Base-by-base conservation (phyloP, 1,284 basidiomycete species). In the Coriolopsis trogii region DNA sequence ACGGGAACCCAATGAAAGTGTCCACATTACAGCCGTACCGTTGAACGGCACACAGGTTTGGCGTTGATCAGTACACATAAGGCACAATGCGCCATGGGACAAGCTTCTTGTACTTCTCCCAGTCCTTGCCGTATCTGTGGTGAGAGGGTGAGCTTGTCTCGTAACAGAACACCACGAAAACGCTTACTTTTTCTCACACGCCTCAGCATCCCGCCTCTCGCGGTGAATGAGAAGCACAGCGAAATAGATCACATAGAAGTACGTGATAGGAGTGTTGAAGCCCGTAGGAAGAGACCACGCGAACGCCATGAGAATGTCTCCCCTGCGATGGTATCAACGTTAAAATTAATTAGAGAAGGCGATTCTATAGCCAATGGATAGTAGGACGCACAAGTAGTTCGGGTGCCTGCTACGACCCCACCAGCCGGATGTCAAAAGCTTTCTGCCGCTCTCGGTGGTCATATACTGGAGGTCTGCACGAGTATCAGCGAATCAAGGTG, bases 361-460 rank as follows among this genome's bases (percentile, higher is more conserved):
- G 15, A 34, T 18, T n/a, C n/a, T n/a, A n/a, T 7, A 8, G 34
- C 15, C n/a, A 37, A 13, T 29, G 39, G 7, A 26, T 40, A 23
- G 18, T 6, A 37, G 28, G 31, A 71, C 89, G 64, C 62, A 89
- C 89, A 95, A 69, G 70, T 95, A 95, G 66, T 95, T 96, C 15
- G 97, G 97, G 72, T 99, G 97, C 41, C 93, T 82, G 2, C 91
- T 96, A 34, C 82, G 72, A 15, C 95, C 96, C 97, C 97, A 99
- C 97, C 96, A 99, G 9, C 97, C 97, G 9, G 91, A 91, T 18
- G 87, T 97, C 38, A 99, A 77, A 30, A 99, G 80, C 69, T 94
- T 96, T 5, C 93, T 89, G 10, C 97, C 97, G 12, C 84, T 80
- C 59, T 87, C 81, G 1, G 96, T 99, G 47, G 85, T 80, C 73